phyloP scores from a whole-genome alignment of 805 yeast species.

The Wickerhamiella lipophila region DNA sequence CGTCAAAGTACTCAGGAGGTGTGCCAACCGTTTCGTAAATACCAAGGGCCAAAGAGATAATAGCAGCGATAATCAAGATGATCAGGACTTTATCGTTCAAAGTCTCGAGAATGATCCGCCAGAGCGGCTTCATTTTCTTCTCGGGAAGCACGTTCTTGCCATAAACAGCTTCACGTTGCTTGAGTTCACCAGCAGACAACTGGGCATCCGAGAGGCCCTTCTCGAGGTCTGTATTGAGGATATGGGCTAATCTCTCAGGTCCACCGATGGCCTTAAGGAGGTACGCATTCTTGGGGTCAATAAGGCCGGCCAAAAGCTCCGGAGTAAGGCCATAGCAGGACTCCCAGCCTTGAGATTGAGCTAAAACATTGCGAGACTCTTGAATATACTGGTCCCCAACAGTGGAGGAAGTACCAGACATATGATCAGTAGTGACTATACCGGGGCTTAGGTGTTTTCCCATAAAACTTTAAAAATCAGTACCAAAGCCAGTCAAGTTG shows the following conservation, averaged over 20 bases:
- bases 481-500: too few relatives aligned
- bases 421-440: not conserved
- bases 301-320: constrained; percentile 21
- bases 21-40: constrained; percentile 85
- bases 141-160: constrained; percentile 67
- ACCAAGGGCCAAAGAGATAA: constrained; percentile 80
- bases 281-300: constrained; percentile 31
- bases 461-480: not conserved
- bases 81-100: constrained; percentile 84
- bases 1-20: constrained; percentile 59
- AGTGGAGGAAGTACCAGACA: constrained; percentile 9
- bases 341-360: constrained; percentile 9
- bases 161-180: constrained; percentile 36
- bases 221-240: constrained; percentile 25
- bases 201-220: constrained; percentile 25
- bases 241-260: constrained; percentile 23
- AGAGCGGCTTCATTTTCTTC: constrained; percentile 53
- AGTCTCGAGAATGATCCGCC: constrained; percentile 63
- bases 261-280: constrained; percentile 32
- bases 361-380: constrained; percentile 16
- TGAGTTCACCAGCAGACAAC: constrained; percentile 17
- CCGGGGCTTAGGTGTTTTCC: constrained; percentile 1
- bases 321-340: constrained; percentile 16
- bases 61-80: constrained; percentile 71
- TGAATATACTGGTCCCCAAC: constrained; percentile 6